These are phyloP conservation scores for Aspergillus transmontanensis DNA, from an alignment of 2,329 filamentous ascomycete genomes.

Conservation along the genomic window DNA sequence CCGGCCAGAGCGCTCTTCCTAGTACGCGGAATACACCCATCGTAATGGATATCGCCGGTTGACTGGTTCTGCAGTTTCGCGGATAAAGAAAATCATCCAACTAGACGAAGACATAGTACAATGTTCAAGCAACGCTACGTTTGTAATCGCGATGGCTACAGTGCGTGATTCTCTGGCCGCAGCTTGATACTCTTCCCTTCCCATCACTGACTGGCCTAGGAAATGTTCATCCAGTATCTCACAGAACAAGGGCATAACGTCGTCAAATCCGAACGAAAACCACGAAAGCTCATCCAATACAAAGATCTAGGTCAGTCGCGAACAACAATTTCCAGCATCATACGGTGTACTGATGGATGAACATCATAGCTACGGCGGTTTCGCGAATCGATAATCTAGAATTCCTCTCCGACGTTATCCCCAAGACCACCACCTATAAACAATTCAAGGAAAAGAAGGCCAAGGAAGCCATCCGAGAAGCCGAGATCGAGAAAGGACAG, in stretches of 20 bases:
- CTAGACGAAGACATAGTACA: conserved; percentile 82
- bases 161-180: conserved; percentile 48
- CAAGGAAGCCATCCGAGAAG: conserved; percentile 36
- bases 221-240: conserved; percentile 94
- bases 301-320: conserved; percentile 74
- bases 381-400: conserved; percentile 90
- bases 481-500: conserved; percentile 41
- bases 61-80: conserved; percentile 66
- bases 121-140: conserved; percentile 92
- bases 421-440: conserved; percentile 80
- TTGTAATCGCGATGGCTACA: conserved; percentile 88
- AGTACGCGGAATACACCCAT: conserved; percentile 57
- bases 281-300: conserved; percentile 92
- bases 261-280: conserved; percentile 88
- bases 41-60: neutral
- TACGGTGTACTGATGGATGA: conserved; percentile 11
- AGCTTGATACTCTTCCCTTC: neutral
- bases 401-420: conserved; percentile 88
- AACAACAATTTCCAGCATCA: neutral
- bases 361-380: conserved; percentile 71
- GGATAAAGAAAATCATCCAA: conserved; percentile 93
- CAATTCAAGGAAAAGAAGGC: conserved; percentile 68
- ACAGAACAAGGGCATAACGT: conserved; percentile 83
- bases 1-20: conserved; percentile 81
- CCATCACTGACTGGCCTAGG: conserved; percentile 52